Evolutionary conservation across 257 asterid species (phyloP).

Genomic region (Rubia yunnanensis): DNA sequence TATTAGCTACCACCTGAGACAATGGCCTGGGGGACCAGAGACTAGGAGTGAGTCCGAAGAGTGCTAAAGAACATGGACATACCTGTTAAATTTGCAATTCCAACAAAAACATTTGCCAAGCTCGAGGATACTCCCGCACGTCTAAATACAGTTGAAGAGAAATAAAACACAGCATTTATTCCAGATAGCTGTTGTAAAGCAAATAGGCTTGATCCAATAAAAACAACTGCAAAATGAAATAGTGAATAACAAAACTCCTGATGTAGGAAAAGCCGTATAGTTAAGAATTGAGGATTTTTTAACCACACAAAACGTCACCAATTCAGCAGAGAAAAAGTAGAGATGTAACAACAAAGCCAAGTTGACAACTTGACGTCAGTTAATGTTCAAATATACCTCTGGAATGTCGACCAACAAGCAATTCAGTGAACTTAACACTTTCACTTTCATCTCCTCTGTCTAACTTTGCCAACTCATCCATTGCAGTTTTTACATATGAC

Average conservation of each 20-base stretch:
- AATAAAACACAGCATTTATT: constrained; percentile 97
- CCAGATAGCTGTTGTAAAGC: constrained; percentile 99
- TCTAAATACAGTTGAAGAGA: constrained; percentile 99
- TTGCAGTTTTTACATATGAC: constrained; percentile 63
- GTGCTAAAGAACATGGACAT: not conserved
- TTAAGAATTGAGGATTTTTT: constrained; percentile 3
- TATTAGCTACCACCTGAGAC: not conserved
- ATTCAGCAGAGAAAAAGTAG: not conserved
- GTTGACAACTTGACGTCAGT: not conserved
- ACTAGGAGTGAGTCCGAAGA: not conserved
- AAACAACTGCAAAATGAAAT: constrained; percentile 91
- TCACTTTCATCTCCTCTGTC: constrained; percentile 66
- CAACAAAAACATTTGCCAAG: constrained; percentile 76
- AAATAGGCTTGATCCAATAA: constrained; percentile 92
- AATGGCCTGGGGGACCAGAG: not conserved
- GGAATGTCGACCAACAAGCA: constrained; percentile 65
- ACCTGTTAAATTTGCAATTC: constrained; percentile 73
- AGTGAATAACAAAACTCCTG: constrained; percentile 35
- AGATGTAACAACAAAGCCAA: not conserved
- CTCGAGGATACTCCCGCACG: constrained; percentile 90
- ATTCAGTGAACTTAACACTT: constrained; percentile 38
- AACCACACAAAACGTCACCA: constrained; percentile 3
- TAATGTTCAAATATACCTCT: constrained; percentile 44
- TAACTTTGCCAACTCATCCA: constrained; percentile 60
- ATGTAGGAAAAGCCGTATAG: constrained; percentile 17